Base-by-base conservation (phyloP, 2,329 filamentous ascomycete species). In the Alternaria angustiovoidea region DNA sequence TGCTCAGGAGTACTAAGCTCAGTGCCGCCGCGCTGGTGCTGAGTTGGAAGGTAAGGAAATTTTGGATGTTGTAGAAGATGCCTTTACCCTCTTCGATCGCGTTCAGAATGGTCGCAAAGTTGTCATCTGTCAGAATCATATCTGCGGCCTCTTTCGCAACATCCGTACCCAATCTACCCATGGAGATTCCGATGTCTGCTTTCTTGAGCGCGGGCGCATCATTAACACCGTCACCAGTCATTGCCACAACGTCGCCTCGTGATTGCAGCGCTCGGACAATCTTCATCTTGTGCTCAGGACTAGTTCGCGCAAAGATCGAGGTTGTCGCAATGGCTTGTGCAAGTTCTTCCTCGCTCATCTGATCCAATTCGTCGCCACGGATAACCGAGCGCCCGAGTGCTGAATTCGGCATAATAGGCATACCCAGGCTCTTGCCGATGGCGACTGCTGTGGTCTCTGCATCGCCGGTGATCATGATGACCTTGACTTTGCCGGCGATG, bases 41-140 rank as follows among this genome's bases (percentile, higher is more conserved):
- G 59, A 99, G 87, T 82, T 99, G 96, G 81, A 99, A 99, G 0
- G 95, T 98, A 65, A 99, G 86, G 81, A 99, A 99, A 79, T 99
- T 99, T 76, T 99, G 95, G 68, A 99, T 98, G 79, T 99, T 99
- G 86, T 95, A 97, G 81, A 99, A 99, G 69, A 99, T 99, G 56
- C 94, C 95, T 80, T 99, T 99, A 80, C 95, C 96, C 81, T 99
- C 95, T 78, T 99, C 95, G 63, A 99, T 99, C 30, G 95, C 95
- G 61, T 89, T 91, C 11, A 99, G 85, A 64, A 99, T 99, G 5
- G 92, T 95, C 0, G 91, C 92, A 77, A 96, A 95, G 78, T 95
- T 91, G 77, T 96, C 92, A 69, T 95, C 91, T 0, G 92, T 95
- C 53, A 96, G 81, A 65, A 96, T 94, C 92, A 96, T 96, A 74